phyloP scores from a whole-genome alignment of 2,329 filamentous ascomycete species.

The Xylariaceae sp. region DNA sequence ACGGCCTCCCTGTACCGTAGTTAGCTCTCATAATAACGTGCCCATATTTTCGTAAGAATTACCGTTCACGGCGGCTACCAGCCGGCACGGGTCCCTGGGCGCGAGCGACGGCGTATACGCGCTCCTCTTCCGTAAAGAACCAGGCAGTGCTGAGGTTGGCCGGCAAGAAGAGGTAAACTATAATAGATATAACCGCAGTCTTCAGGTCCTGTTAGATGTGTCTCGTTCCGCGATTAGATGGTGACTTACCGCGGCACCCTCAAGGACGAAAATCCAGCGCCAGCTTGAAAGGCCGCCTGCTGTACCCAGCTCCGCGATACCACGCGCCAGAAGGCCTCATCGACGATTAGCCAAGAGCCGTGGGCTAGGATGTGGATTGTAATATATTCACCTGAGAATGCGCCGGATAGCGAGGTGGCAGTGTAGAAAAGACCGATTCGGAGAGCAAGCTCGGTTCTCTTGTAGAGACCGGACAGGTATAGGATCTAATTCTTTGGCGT shows the following conservation, averaged over 20 bases:
- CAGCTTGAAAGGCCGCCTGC: slow-evolving; percentile 57
- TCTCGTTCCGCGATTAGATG: no score
- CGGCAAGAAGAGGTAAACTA: neutral
- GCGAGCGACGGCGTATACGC: neutral
- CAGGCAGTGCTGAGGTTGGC: neutral
- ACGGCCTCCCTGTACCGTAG: slow-evolving; percentile 31
- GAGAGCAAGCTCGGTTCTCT: slow-evolving; percentile 60
- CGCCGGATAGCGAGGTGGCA: slow-evolving; percentile 65
- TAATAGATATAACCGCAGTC: neutral
- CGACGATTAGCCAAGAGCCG: slow-evolving; percentile 1
- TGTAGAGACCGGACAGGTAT: slow-evolving; percentile 66
- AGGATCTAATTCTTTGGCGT: slow-evolving; percentile 48
- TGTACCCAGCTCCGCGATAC: slow-evolving; percentile 61
- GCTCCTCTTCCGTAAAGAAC: neutral
- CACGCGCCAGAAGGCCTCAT: slow-evolving; percentile 59
- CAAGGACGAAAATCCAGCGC: slow-evolving; percentile 66
- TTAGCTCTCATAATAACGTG: slow-evolving; percentile 29
- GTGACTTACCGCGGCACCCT: slow-evolving; percentile 53
- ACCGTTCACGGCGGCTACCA: neutral
- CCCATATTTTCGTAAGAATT: slow-evolving; percentile 12
- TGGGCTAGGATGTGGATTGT: neutral
- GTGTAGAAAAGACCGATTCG: slow-evolving; percentile 71
- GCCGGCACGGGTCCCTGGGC: neutral
- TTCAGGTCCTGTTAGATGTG: slow-evolving; percentile 24
- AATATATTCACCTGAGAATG: slow-evolving; percentile 55